These are phyloP conservation scores for Termitomyces heimii DNA, from an alignment of 768 basidiomycete genomes.

Conservation along the genomic window DNA sequence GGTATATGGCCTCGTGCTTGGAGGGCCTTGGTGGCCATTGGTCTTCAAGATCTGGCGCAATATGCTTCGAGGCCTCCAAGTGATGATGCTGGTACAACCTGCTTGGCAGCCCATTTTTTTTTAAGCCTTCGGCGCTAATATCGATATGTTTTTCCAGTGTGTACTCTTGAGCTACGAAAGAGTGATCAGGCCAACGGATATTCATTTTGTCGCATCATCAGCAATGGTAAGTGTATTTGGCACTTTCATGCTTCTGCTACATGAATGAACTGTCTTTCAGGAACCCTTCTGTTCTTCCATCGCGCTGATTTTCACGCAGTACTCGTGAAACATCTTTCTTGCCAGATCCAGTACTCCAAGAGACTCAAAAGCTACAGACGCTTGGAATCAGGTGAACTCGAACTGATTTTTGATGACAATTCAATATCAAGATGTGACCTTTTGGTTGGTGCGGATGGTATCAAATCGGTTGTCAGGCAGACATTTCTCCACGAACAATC, in stretches of 20 bases:
- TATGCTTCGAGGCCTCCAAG: conserved; percentile 11
- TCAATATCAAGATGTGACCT: conserved; percentile 41
- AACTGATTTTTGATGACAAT: conserved; percentile 40
- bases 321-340: conserved; percentile 33
- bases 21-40: conserved; percentile 32
- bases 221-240: conserved; percentile 17
- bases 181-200: conserved; percentile 24
- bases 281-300: conserved; percentile 31
- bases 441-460: conserved; percentile 33
- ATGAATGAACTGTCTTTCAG: conserved; percentile 3
- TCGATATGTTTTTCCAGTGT: conserved; percentile 7
- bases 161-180: conserved; percentile 24
- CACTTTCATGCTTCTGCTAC: neutral
- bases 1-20: conserved; percentile 25
- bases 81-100: conserved; percentile 15
- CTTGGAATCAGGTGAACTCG: conserved; percentile 8
- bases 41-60: conserved; percentile 24
- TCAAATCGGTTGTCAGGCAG: conserved; percentile 29
- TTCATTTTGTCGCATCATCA: conserved; percentile 19
- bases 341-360: conserved; percentile 32
- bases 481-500: conserved; percentile 16
- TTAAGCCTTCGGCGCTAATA: neutral
- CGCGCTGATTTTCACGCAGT: conserved; percentile 44
- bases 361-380: conserved; percentile 36
- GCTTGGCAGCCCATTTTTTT: neutral